Evolutionary conservation across 2,329 filamentous ascomycete species (phyloP).

Genomic region (Colletotrichum acutatum): DNA sequence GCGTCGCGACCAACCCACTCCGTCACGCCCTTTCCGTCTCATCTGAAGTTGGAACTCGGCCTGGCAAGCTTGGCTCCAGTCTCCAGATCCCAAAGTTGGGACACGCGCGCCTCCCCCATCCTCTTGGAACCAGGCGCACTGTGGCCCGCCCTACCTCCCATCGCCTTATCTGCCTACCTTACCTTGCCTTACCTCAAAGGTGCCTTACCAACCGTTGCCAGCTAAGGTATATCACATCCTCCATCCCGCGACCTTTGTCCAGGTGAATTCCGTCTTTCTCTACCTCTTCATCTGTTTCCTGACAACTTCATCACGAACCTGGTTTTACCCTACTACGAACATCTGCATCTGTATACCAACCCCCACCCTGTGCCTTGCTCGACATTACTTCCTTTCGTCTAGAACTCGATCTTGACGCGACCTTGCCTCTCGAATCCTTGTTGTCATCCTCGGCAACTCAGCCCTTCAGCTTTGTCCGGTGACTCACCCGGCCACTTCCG

Average conservation of each 20-base stretch:
- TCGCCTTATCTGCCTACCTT: not conserved
- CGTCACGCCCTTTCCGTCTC: conserved; percentile 5
- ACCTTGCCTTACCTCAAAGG: not conserved
- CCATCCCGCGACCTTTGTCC: not conserved
- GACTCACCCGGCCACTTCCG: conserved; percentile 31
- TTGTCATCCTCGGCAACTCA: not conserved
- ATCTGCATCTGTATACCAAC: not conserved
- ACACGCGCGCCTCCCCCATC: not conserved
- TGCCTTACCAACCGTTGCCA: not conserved
- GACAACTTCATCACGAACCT: not conserved
- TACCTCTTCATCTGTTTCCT: not conserved
- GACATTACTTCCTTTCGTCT: not conserved
- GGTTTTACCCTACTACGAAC: no score
- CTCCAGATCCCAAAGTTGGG: not conserved
- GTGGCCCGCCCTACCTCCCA: not conserved
- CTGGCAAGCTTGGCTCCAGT: not conserved
- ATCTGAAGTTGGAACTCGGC: not conserved
- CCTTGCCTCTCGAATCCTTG: not conserved
- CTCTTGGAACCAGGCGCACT: not conserved
- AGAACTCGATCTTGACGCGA: not conserved
- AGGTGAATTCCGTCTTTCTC: not conserved
- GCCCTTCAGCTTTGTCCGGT: conserved; percentile 5
- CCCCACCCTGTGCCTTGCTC: not conserved
- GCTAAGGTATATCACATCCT: not conserved
- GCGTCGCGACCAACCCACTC: not conserved